These are phyloP conservation scores for Euryodendron excelsum DNA, from an alignment of 148 eudicot species.

Conservation along the genomic window DNA sequence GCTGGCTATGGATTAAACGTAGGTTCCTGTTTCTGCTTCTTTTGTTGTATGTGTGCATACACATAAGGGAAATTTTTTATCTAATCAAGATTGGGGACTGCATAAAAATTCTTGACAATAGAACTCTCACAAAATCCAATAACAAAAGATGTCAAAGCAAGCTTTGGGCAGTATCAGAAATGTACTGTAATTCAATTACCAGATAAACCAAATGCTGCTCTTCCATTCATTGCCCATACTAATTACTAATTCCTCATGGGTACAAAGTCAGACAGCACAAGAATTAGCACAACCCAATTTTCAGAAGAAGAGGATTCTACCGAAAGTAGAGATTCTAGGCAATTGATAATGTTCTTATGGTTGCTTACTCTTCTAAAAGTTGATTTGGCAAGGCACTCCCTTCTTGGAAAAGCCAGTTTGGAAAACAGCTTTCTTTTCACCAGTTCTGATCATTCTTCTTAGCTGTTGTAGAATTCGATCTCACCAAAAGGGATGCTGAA, in stretches of 20 bases:
- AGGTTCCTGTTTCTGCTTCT: too few species aligned
- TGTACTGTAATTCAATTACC: not conserved
- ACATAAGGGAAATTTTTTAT: too few species aligned
- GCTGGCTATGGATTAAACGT: too few species aligned
- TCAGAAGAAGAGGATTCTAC: not conserved
- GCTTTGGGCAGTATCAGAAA: not conserved
- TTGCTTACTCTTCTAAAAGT: not conserved
- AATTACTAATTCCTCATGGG: not conserved
- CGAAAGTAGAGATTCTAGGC: not conserved
- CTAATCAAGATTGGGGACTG: not conserved
- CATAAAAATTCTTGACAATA: not conserved
- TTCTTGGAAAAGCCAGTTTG: not conserved
- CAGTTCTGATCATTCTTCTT: not conserved
- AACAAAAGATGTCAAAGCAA: not conserved
- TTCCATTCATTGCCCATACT: not conserved
- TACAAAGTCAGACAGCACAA: not conserved
- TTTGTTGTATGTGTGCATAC: too few species aligned
- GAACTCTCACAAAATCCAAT: not conserved
- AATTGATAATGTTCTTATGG: too few species aligned
- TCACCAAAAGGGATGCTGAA: not conserved
- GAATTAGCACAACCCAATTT: not conserved
- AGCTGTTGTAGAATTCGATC: not conserved
- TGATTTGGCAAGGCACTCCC: not conserved
- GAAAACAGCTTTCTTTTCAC: not conserved
- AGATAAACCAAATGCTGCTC: not conserved